Evolutionary conservation across 768 basidiomycete species (phyloP), one percentile per base, ranked within the genome.

Genomic region (Lactarius tabidus): DNA sequence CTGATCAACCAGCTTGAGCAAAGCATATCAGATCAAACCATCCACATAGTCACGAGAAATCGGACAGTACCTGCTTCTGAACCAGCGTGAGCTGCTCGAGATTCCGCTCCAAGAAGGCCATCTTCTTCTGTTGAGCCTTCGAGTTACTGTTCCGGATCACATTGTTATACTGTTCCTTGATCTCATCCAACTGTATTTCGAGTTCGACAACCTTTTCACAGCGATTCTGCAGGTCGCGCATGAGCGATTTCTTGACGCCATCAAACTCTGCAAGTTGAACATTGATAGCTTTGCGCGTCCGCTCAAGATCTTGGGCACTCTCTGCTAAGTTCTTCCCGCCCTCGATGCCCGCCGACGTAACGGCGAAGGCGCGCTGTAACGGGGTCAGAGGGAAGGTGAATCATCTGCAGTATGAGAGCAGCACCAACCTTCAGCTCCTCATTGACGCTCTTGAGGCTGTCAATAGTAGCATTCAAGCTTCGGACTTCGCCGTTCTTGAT

Each of bases 151-250:
- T 97, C 68, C 93, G 90, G 72, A 97, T 95, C 65, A 98, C 93
- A 74, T 95, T 96, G 80, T 95, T 96, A 78, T 99, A 99, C 74
- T 98, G 95, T 77, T 99, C 97, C 76, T 92, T 93, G 76, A 97
- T 94, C 75, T 99, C 97, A 72, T 98, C 97, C 38, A 99, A 81
- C 75, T 98, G 95, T 69, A 99, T 98, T 77, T 99, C 97, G 33
- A 99, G 87, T 77, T 98, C 97, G 59, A 99, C 96, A 48, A 99
- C 97, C 88, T 98, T 98, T 82, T 99, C 97, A 75, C 97, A 99
- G 33, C 97, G 95, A 76, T 99, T 98, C 80, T 98, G 96, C 71
- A 99, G 78, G 80, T 99, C 97, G 41, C 94, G 89, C 92, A 99
- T 97, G 67, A 99, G 85, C 56, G 92, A 96, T 80, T 97, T 96